Percentiles rank a stretch among this genome's conserved stretches.
Conservation (phyloP, 2,329 filamentous ascomycete genomes). For the Verticillium nonalfalfae region DNA sequence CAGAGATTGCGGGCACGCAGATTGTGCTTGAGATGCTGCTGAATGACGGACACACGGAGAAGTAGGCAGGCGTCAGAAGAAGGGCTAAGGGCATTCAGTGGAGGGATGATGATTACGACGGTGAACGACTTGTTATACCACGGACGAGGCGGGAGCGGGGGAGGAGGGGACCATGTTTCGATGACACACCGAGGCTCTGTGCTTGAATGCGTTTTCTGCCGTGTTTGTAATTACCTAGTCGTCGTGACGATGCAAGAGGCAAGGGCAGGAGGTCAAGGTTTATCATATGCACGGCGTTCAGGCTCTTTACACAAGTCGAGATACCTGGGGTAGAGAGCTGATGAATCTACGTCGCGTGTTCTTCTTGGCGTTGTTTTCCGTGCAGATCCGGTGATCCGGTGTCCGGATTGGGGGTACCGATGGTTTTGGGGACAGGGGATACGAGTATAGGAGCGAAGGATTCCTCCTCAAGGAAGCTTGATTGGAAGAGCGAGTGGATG, state of each 20-base stretch:
- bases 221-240: background rate
- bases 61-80: background rate
- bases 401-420: background rate
- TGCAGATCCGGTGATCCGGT: background rate
- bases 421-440: background rate
- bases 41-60: conserved; percentile 71
- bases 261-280: background rate
- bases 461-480: no score
- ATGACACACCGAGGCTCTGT: background rate
- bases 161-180: background rate
- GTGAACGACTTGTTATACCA: background rate
- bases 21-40: conserved; percentile 88
- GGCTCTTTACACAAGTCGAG: background rate
- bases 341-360: background rate
- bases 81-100: background rate
- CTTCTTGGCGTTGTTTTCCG: background rate
- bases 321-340: background rate
- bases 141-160: background rate
- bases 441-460: no score
- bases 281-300: background rate
- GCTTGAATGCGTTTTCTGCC: background rate
- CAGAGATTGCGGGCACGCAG: conserved; percentile 75
- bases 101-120: background rate
- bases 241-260: background rate
- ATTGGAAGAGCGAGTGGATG: no score